Conservation (phyloP, 1,284 basidiomycete genomes). For the Heterobasidion occidentale region DNA sequence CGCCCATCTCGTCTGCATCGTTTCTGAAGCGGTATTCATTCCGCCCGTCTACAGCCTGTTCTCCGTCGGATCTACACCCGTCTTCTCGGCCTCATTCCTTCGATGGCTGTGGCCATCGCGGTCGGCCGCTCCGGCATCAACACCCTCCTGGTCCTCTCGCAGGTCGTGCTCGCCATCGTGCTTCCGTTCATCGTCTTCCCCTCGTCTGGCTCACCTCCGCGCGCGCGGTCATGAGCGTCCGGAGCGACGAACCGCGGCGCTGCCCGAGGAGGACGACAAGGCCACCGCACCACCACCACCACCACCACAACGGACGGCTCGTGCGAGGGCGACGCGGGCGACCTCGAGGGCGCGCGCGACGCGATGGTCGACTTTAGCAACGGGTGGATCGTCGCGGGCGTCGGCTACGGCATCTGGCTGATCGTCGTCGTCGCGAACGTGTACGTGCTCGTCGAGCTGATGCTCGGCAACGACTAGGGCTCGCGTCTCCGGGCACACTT, state of each 20-base stretch:
- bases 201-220: constrained; percentile 72
- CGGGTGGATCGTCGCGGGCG: constrained; percentile 39
- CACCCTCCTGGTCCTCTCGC: constrained; percentile 78
- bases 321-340: neutral
- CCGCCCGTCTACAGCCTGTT: constrained; percentile 47
- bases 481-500: neutral
- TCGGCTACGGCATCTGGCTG: constrained; percentile 59
- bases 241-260: neutral
- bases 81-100: constrained; percentile 81
- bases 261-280: neutral
- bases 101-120: constrained; percentile 71
- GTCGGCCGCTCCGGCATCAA: constrained; percentile 76
- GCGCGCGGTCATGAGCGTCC: constrained; percentile 54
- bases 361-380: constrained; percentile 54
- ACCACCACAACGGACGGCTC: neutral
- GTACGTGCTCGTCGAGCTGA: constrained; percentile 52
- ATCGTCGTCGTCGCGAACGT: constrained; percentile 66
- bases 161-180: constrained; percentile 84
- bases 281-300: neutral
- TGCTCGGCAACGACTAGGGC: constrained; percentile 20
- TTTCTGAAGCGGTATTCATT: neutral
- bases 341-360: constrained; percentile 3
- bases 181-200: constrained; percentile 83
- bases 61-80: constrained; percentile 81
- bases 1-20: constrained; percentile 17